Evolutionary conservation across 1,284 basidiomycete species (phyloP), one percentile per base, ranked within the genome.

Genomic region (Heterobasidion parviporum): DNA sequence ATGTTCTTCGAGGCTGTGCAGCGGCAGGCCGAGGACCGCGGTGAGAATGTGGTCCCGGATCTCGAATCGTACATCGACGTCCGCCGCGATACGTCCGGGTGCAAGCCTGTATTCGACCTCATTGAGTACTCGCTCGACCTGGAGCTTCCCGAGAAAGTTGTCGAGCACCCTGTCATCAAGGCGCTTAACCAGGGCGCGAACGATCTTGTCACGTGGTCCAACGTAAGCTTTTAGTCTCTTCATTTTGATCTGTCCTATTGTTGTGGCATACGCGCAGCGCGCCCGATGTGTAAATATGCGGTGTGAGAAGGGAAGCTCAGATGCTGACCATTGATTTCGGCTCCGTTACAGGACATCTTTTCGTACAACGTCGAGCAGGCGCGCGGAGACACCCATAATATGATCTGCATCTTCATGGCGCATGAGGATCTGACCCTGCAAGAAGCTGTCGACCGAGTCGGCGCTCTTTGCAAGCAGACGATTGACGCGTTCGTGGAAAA

Each of bases 311-410:
- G 4, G 26, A 26, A 26, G 26, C 6, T 26, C 26, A 4, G 26
- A 26, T 26, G 26, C 26, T 26, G 26, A 26, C 26, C 26, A 16
- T 52, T 43, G 26, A 20, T 45, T 54, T 26, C 32, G 46, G 46
- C 44, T 26, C 33, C 26, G 49, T 48, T 49, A 26, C 60, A 76
- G 72, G 73, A 75, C 61, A 69, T 75, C 45, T 75, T 73, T 62
- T 76, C 74, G 1, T 76, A 68, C 65, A 75, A 75, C 56, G 70
- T 72, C 50, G 74, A 76, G 58, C 74, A 75, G 60, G 65, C 72
- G 2, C 66, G 63, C 64, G 73, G 72, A 41, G 73, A 75, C 57
- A 74, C 68, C 32, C 73, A 76, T 63, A 76, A 75, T 65, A 71
- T 74, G 68, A 67, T 76, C 56, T 65, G 67, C 15, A 68, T 74